Evolutionary conservation across 2,329 filamentous ascomycete species (phyloP).

Genomic region (Paracoccidioides brasiliensis): DNA sequence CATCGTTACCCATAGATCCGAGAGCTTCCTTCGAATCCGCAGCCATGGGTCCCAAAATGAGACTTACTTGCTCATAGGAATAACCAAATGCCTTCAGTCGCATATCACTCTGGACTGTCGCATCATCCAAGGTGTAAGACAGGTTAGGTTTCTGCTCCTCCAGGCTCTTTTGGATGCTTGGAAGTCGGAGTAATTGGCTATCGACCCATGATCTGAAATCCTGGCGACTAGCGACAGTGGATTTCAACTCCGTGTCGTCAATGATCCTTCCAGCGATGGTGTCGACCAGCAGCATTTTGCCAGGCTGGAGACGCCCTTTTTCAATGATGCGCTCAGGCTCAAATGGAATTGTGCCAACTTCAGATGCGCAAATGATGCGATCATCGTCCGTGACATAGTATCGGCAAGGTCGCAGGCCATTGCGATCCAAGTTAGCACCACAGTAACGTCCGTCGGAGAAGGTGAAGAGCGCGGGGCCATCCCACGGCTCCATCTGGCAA

Average conservation of each 20-base stretch:
- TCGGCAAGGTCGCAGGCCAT: constrained; percentile 86
- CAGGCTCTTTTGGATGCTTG: constrained; percentile 52
- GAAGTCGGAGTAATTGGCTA: constrained; percentile 69
- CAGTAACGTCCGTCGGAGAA: constrained; percentile 95
- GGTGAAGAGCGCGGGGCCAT: constrained; percentile 90
- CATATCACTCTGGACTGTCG: constrained; percentile 68
- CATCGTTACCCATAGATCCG: constrained; percentile 96
- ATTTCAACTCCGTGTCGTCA: constrained; percentile 84
- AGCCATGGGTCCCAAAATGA: constrained; percentile 88
- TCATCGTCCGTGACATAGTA: constrained; percentile 97
- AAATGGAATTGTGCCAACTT: constrained; percentile 85
- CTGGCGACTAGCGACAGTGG: constrained; percentile 69
- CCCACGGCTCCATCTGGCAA: constrained; percentile 98
- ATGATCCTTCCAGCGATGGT: constrained; percentile 85
- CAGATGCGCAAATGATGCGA: constrained; percentile 91
- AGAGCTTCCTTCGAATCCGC: constrained; percentile 94
- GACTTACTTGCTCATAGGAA: constrained; percentile 85
- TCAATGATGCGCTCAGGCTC: constrained; percentile 83
- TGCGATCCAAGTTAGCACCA: constrained; percentile 90
- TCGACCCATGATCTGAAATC: constrained; percentile 86
- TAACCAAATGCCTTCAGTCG: constrained; percentile 81
- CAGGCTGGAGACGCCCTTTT: constrained; percentile 86
- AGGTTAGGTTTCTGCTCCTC: constrained; percentile 46
- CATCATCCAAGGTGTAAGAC: constrained; percentile 51
- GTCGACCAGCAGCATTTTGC: constrained; percentile 91